These are phyloP conservation scores for Trichosporon ovoides DNA, from an alignment of 1,284 basidiomycete species.

Conservation along the genomic window DNA sequence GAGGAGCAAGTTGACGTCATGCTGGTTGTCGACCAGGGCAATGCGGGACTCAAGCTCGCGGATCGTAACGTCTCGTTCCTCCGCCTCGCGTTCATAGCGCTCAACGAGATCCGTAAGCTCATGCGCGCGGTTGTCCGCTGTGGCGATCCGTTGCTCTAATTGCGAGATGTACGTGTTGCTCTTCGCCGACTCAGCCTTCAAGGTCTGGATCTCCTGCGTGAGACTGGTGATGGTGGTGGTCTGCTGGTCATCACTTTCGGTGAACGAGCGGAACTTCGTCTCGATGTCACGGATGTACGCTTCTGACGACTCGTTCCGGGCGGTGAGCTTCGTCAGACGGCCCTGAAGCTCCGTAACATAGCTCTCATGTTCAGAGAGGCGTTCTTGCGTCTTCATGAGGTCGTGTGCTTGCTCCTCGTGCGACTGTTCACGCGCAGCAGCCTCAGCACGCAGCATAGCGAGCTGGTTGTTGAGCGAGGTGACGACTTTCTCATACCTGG, in stretches of 20 bases:
- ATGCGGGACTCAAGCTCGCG: constrained; percentile 67
- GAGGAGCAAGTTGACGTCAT: constrained; percentile 54
- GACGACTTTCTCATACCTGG: constrained; percentile 86
- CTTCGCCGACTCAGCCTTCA: constrained; percentile 68
- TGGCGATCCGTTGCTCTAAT: constrained; percentile 73
- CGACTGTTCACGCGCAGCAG: constrained; percentile 44
- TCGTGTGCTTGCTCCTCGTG: constrained; percentile 84
- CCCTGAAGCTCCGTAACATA: constrained; percentile 79
- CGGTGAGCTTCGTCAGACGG: constrained; percentile 72
- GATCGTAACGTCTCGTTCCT: constrained; percentile 62
- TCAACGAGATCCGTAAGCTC: constrained; percentile 66
- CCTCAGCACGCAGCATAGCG: constrained; percentile 77
- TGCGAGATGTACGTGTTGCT: constrained; percentile 80
- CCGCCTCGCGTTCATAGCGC: constrained; percentile 68
- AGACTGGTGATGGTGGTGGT: constrained; percentile 75
- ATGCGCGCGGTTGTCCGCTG: constrained; percentile 69
- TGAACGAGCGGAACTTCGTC: constrained; percentile 74
- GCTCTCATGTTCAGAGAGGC: constrained; percentile 69
- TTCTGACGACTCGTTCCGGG: constrained; percentile 86
- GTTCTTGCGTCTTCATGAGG: constrained; percentile 60
- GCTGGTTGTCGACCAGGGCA: constrained; percentile 56
- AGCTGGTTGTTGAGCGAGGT: constrained; percentile 84
- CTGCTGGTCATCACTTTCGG: constrained; percentile 69
- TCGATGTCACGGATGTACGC: constrained; percentile 90
- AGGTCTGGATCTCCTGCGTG: constrained; percentile 71